Evolutionary conservation across 768 basidiomycete genomes (phyloP).

Genomic region (Jaapia argillacea): DNA sequence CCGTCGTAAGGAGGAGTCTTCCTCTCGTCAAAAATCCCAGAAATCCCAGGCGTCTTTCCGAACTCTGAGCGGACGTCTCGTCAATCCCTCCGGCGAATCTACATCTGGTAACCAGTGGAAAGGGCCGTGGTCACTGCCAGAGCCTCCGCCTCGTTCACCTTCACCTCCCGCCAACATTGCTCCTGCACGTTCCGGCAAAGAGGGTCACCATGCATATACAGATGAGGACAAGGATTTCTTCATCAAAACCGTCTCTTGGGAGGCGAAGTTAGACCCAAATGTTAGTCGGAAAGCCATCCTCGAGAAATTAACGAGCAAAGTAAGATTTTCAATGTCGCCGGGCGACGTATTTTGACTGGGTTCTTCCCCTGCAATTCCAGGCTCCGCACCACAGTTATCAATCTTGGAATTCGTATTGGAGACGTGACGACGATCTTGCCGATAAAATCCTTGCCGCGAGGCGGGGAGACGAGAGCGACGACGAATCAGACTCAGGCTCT

Average conservation of each 20-base stretch:
- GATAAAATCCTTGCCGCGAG: conserved; percentile 37
- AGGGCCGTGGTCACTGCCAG: too few relatives aligned
- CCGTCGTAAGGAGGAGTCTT: too few relatives aligned
- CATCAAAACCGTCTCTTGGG: conserved; percentile 55
- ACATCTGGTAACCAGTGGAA: not conserved
- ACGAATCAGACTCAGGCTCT: not conserved
- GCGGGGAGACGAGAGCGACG: not conserved
- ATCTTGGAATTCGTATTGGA: conserved; percentile 68
- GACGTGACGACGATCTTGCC: conserved; percentile 52
- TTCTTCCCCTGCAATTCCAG: conserved; percentile 22
- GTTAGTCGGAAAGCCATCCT: conserved; percentile 46
- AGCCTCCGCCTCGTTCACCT: conserved; percentile 60
- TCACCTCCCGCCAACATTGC: conserved; percentile 48
- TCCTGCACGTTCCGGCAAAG: conserved; percentile 20
- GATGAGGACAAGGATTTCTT: conserved; percentile 58
- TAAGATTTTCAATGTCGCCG: conserved; percentile 12
- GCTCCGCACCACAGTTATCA: conserved; percentile 54
- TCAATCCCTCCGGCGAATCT: not conserved
- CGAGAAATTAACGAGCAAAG: conserved; percentile 47
- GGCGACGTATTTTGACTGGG: too few relatives aligned
- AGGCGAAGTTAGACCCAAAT: conserved; percentile 40
- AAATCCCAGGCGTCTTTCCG: not conserved
- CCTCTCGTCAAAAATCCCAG: not conserved
- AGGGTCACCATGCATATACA: conserved; percentile 57
- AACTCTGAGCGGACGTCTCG: not conserved